These are phyloP conservation scores for Zygoascus bituminiphila DNA, from an alignment of 805 yeast genomes.

Conservation along the genomic window DNA sequence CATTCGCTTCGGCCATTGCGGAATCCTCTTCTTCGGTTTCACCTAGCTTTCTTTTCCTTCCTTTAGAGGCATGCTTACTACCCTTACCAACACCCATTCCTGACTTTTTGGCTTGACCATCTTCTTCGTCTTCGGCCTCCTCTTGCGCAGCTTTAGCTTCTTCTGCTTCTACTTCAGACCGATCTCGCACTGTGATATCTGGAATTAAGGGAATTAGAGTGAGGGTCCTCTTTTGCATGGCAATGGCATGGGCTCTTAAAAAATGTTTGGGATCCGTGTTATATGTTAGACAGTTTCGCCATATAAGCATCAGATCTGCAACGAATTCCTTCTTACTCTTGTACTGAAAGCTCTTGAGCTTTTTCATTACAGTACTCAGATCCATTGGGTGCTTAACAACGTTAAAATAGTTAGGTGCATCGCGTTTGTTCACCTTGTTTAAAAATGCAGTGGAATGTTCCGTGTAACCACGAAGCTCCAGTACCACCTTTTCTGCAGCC, in stretches of 20 bases:
- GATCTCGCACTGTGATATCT: constrained; percentile 63
- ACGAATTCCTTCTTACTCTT: constrained; percentile 81
- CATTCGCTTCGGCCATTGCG: neutral
- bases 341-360: constrained; percentile 74
- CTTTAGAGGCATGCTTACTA: constrained; percentile 20
- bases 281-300: constrained; percentile 89
- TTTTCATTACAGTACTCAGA: constrained; percentile 85
- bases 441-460: constrained; percentile 95
- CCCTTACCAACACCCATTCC: constrained; percentile 34
- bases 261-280: constrained; percentile 94
- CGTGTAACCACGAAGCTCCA: constrained; percentile 82
- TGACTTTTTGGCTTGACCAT: constrained; percentile 11
- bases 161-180: constrained; percentile 34
- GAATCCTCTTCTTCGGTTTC: constrained; percentile 13
- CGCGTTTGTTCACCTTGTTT: constrained; percentile 93
- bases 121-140: constrained; percentile 11
- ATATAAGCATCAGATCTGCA: constrained; percentile 89
- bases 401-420: constrained; percentile 93
- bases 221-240: constrained; percentile 87
- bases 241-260: constrained; percentile 81
- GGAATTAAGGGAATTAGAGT: constrained; percentile 79
- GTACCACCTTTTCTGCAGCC: constrained; percentile 91
- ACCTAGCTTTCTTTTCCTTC: constrained; percentile 22
- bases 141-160: constrained; percentile 18
- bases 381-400: constrained; percentile 95